Conservation (phyloP, 176 grass and related monocot genomes). For the Elymus sibiricus region DNA sequence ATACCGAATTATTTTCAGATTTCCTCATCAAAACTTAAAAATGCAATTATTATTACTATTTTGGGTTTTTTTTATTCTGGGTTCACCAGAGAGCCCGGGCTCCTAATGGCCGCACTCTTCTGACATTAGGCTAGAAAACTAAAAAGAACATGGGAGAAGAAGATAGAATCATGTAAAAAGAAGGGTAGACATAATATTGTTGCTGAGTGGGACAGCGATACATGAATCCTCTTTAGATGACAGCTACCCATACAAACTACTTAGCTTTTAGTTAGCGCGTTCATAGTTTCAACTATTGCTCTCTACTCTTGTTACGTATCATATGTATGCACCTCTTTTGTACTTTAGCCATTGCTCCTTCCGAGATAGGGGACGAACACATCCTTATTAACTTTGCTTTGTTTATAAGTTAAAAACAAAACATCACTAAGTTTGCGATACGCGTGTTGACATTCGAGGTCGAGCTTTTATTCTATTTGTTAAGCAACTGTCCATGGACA, state of each 20-base stretch:
- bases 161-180: not conserved
- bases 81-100: too few species aligned
- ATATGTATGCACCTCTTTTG: not conserved
- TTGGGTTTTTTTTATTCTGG: too few species aligned
- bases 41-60: too few species aligned
- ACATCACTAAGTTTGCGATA: not conserved
- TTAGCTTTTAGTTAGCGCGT: conserved; percentile 4
- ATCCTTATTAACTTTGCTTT: not conserved
- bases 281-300: conserved; percentile 22
- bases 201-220: conserved; percentile 42
- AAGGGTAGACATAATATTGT: conserved; percentile 13
- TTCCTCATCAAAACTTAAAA: too few species aligned
- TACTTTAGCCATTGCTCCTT: conserved; percentile 27
- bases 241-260: conserved; percentile 22
- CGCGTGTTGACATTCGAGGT: not conserved
- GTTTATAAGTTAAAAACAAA: not conserved
- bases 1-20: too few species aligned
- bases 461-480: not conserved
- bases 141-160: too few species aligned
- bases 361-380: conserved; percentile 19
- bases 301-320: not conserved
- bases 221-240: conserved; percentile 41
- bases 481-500: not conserved
- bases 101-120: too few species aligned
- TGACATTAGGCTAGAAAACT: too few species aligned